Evolutionary conservation across 441 rosid genomes (phyloP).

Genomic region (Geranium incanum): DNA sequence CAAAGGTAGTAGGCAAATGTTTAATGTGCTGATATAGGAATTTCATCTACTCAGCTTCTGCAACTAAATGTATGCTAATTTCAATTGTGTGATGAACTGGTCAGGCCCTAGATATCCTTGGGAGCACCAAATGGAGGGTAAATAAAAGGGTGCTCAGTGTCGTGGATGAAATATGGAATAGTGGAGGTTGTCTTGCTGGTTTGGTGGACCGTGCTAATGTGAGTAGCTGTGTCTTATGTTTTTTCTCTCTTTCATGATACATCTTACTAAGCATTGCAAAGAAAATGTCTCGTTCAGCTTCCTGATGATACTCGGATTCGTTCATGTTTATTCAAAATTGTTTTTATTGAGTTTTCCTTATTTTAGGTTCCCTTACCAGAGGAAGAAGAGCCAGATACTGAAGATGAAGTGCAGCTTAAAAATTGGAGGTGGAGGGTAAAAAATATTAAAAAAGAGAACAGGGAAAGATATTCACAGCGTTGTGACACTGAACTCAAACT

Average conservation of each 20-base stretch:
- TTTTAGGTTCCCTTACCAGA: constrained; percentile 65
- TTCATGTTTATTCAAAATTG: constrained; percentile 1
- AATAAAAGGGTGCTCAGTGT: constrained; percentile 72
- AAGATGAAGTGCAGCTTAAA: constrained; percentile 49
- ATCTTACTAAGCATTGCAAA: neutral
- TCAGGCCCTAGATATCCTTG: constrained; percentile 90
- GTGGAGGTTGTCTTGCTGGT: constrained; percentile 72
- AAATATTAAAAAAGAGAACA: constrained; percentile 54
- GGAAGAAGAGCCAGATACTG: constrained; percentile 59
- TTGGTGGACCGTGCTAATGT: constrained; percentile 90
- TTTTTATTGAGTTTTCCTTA: neutral
- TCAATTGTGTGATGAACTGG: constrained; percentile 19
- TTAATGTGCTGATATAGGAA: neutral
- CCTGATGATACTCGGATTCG: constrained; percentile 9
- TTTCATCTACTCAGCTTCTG: constrained; percentile 1
- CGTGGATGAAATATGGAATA: constrained; percentile 85
- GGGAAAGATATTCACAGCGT: constrained; percentile 92
- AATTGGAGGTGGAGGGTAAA: constrained; percentile 85
- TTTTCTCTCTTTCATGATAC: neutral
- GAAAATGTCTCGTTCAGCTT: constrained; percentile 14
- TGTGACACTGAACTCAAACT: constrained; percentile 93
- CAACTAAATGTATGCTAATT: neutral
- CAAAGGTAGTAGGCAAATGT: neutral
- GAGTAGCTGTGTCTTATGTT: constrained; percentile 21
- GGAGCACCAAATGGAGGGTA: constrained; percentile 90